Evolutionary conservation across 768 basidiomycete genomes (phyloP).

Genomic region (Russula sp.): DNA sequence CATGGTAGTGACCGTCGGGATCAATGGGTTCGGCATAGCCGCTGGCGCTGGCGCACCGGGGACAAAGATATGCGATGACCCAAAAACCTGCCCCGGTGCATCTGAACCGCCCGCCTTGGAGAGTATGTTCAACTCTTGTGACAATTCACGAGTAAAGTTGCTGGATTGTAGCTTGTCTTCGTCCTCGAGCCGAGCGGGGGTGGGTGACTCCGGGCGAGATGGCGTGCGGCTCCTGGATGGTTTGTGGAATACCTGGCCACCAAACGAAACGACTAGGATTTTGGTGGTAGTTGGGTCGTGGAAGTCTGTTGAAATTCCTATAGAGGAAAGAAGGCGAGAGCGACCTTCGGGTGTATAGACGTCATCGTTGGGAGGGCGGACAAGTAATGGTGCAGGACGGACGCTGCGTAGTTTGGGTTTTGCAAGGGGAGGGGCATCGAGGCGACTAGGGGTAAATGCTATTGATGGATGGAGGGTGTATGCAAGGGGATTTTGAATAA

Average conservation of each 20-base stretch:
- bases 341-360: conserved; percentile 51
- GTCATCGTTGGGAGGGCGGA: conserved; percentile 45
- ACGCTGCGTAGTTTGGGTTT: conserved; percentile 34
- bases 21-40: conserved; percentile 11
- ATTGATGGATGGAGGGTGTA: conserved; percentile 37
- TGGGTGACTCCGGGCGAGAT: conserved; percentile 17
- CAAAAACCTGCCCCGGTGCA: conserved; percentile 30
- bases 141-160: conserved; percentile 4
- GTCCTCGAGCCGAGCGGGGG: not conserved
- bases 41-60: conserved; percentile 29
- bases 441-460: conserved; percentile 28
- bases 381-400: conserved; percentile 57
- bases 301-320: conserved; percentile 49
- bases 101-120: not conserved
- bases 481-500: conserved; percentile 30
- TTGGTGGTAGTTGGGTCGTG: conserved; percentile 44
- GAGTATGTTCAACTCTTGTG: conserved; percentile 9
- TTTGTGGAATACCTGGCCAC: conserved; percentile 63
- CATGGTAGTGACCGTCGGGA: conserved; percentile 26
- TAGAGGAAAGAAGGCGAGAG: conserved; percentile 42
- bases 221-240: conserved; percentile 36
- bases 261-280: conserved; percentile 73
- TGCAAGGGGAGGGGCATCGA: not conserved
- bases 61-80: conserved; percentile 44
- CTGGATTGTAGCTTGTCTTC: not conserved